Conservation (phyloP, 139 green algal species). For the Bryopsis sp. region DNA sequence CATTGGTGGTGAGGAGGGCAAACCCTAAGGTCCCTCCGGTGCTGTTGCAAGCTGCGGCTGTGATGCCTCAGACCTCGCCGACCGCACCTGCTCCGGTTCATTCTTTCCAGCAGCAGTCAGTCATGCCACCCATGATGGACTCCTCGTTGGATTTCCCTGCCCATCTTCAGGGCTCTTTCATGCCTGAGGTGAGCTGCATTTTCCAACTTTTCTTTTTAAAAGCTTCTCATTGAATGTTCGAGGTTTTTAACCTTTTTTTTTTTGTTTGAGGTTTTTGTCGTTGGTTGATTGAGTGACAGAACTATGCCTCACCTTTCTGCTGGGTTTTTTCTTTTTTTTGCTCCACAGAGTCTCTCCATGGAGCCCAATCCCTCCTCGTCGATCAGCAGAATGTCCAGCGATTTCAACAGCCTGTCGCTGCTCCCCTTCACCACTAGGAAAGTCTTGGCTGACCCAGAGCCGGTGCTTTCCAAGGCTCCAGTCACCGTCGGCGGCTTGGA, state of each 20-base stretch:
- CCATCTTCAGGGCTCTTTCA: conserved; percentile 8
- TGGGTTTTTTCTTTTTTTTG: not conserved
- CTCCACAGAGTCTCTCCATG: not conserved
- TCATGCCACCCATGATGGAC: no score
- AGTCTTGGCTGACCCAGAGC: no score
- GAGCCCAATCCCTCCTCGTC: no score
- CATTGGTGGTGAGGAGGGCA: conserved; percentile 49
- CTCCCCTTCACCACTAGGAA: no score
- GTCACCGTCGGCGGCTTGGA: no score
- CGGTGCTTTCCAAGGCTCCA: no score
- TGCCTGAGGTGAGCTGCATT: no score
- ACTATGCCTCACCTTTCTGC: not conserved
- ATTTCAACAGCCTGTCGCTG: no score
- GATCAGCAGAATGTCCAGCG: no score
- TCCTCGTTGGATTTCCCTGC: conserved; percentile 10
- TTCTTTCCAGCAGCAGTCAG: no score
- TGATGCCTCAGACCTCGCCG: not conserved
- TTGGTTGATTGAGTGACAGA: not conserved
- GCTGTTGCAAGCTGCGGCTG: not conserved
- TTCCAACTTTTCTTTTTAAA: no score
- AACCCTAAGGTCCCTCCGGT: conserved; percentile 25
- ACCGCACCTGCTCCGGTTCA: not conserved
- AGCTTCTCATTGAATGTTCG: no score
- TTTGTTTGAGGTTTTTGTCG: not conserved
- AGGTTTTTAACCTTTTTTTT: not conserved